These are phyloP conservation scores for Pleurotus sapidus DNA, from an alignment of 768 basidiomycete species.

Conservation along the genomic window DNA sequence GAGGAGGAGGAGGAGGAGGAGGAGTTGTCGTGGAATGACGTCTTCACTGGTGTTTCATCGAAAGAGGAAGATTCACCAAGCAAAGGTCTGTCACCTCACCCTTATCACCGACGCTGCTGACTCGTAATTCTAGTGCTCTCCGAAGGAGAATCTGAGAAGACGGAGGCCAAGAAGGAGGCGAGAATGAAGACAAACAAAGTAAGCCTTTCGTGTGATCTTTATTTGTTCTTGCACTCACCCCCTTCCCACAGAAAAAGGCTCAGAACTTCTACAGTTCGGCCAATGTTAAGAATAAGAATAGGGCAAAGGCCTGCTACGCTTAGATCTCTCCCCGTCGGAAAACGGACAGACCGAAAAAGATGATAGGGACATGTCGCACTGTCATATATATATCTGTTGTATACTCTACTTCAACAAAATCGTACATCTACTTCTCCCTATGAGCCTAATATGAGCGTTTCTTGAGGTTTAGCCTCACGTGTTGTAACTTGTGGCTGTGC, in stretches of 20 bases:
- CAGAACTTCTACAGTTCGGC: conserved; percentile 84
- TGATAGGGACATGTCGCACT: conserved; percentile 16
- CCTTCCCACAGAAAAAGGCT: conserved; percentile 66
- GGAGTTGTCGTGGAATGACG: conserved; percentile 82
- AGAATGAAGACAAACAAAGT: conserved; percentile 97
- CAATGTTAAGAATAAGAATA: conserved; percentile 88
- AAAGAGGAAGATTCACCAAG: conserved; percentile 23
- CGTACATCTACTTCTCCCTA: too few species aligned
- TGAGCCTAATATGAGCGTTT: too few species aligned
- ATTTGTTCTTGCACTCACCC: conserved; percentile 7
- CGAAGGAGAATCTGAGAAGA: not conserved
- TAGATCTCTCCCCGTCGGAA: conserved; percentile 50
- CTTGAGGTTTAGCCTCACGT: too few species aligned
- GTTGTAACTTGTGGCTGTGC: too few species aligned
- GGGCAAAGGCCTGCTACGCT: conserved; percentile 61
- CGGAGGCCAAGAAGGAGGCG: conserved; percentile 48
- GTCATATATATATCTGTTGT: not conserved
- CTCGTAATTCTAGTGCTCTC: not conserved
- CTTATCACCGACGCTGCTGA: not conserved
- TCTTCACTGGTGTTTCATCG: conserved; percentile 58
- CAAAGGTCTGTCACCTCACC: not conserved
- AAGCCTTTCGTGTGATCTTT: conserved; percentile 10
- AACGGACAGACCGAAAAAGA: conserved; percentile 36
- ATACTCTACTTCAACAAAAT: too few species aligned
- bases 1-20: conserved; percentile 40